phyloP scores from a whole-genome alignment of 805 yeast genomes.

The Ogataea zsoltii region DNA sequence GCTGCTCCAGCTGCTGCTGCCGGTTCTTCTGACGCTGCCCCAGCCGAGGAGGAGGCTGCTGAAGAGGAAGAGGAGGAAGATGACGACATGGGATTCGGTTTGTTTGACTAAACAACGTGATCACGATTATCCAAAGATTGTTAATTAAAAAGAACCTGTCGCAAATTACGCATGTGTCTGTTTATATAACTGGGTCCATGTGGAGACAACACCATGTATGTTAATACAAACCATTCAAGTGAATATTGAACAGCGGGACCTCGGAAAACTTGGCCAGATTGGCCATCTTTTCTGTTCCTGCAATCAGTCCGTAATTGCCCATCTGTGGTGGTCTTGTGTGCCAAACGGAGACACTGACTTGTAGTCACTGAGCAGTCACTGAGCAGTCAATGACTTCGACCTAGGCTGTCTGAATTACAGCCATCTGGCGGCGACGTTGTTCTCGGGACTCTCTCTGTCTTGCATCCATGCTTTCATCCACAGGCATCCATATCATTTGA shows the following conservation, averaged over 20 bases:
- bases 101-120: slow-evolving; percentile 67
- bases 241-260: neutral
- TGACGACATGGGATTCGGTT: slow-evolving; percentile 94
- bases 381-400: no score
- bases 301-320: no score
- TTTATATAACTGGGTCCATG: neutral
- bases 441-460: no score
- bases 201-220: slow-evolving; percentile 6
- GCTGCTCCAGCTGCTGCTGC: slow-evolving; percentile 63
- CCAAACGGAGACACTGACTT: no score
- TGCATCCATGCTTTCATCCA: no score
- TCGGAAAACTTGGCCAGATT: neutral
- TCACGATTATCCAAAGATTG: slow-evolving; percentile 1
- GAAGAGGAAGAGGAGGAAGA: slow-evolving; percentile 57
- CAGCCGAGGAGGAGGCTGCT: slow-evolving; percentile 59
- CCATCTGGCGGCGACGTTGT: no score
- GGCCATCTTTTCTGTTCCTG: no score
- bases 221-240: slow-evolving; percentile 6
- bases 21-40: slow-evolving; percentile 63
- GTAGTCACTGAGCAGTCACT: no score
- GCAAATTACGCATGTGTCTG: neutral
- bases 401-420: no score
- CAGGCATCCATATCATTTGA: no score
- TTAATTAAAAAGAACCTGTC: slow-evolving; percentile 1
- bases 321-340: no score